These are phyloP conservation scores for Mycena kentingensis DNA, from an alignment of 768 basidiomycete species.

Conservation along the genomic window DNA sequence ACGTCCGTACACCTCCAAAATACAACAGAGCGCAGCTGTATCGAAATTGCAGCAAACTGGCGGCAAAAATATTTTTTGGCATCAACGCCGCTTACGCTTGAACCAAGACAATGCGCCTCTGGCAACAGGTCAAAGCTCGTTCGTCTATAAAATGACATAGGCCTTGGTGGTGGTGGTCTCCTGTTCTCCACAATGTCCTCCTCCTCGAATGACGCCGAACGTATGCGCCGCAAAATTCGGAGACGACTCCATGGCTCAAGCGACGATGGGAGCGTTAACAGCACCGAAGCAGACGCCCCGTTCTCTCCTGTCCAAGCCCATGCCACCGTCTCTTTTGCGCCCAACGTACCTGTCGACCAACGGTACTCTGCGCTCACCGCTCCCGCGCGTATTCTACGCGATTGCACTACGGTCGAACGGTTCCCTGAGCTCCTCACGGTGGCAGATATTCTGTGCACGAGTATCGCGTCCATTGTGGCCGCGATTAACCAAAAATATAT, in stretches of 20 bases:
- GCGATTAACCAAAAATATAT: conserved; percentile 2
- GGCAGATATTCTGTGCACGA: conserved; percentile 8
- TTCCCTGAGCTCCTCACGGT: conserved; percentile 6
- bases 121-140: background rate
- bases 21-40: too few relatives aligned
- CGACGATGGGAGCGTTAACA: conserved; percentile 16
- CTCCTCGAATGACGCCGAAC: conserved; percentile 5
- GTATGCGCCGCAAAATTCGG: conserved; percentile 5
- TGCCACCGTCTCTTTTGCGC: background rate
- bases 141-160: too few relatives aligned
- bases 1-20: too few relatives aligned
- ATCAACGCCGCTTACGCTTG: too few relatives aligned
- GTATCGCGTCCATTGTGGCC: conserved; percentile 2
- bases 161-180: too few relatives aligned
- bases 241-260: background rate
- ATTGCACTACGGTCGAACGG: conserved; percentile 3
- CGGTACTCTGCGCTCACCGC: conserved; percentile 11
- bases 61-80: too few relatives aligned
- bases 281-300: conserved; percentile 11
- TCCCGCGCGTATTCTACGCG: conserved; percentile 11
- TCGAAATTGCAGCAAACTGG: too few relatives aligned
- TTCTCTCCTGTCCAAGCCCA: conserved; percentile 3
- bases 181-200: conserved; percentile 5
- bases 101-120: background rate
- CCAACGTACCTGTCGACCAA: background rate